Evolutionary conservation across 441 rosid species (phyloP).

Genomic region (Populus trichocarpa): DNA sequence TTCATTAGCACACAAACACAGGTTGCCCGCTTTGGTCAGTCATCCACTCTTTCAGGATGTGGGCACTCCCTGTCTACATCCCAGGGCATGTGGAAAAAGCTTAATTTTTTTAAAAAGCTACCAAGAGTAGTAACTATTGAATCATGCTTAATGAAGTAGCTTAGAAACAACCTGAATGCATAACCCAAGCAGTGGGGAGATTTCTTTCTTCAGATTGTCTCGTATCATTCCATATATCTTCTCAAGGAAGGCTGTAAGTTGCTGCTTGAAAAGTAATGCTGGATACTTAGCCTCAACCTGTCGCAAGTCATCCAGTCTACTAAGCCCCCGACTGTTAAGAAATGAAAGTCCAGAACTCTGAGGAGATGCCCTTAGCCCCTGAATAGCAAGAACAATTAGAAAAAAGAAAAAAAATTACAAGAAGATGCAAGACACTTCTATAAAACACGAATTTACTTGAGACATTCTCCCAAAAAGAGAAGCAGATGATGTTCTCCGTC

Average conservation of each 20-base stretch:
- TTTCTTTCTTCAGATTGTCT: conserved; percentile 97
- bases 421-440: not conserved
- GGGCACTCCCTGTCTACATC: too few relatives aligned
- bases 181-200: conserved; percentile 92
- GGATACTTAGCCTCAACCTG: conserved; percentile 99
- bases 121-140: not conserved
- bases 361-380: conserved; percentile 93
- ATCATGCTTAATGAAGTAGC: conserved; percentile 16
- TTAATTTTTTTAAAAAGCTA: not conserved
- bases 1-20: not conserved
- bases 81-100: too few relatives aligned
- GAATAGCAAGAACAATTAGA: conserved; percentile 19
- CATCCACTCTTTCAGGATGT: too few relatives aligned
- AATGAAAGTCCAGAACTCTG: conserved; percentile 92
- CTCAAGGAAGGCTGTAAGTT: conserved; percentile 99
- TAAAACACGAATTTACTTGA: conserved; percentile 47
- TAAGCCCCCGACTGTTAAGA: conserved; percentile 72
- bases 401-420: conserved; percentile 1
- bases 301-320: conserved; percentile 80
- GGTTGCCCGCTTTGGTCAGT: too few relatives aligned
- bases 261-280: conserved; percentile 98
- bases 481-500: conserved; percentile 89
- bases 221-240: conserved; percentile 99
- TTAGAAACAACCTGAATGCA: conserved; percentile 83
- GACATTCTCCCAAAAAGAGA: conserved; percentile 99